phyloP scores from a whole-genome alignment of 169 alveolate genomes.

The Plasmodium vinckei region DNA sequence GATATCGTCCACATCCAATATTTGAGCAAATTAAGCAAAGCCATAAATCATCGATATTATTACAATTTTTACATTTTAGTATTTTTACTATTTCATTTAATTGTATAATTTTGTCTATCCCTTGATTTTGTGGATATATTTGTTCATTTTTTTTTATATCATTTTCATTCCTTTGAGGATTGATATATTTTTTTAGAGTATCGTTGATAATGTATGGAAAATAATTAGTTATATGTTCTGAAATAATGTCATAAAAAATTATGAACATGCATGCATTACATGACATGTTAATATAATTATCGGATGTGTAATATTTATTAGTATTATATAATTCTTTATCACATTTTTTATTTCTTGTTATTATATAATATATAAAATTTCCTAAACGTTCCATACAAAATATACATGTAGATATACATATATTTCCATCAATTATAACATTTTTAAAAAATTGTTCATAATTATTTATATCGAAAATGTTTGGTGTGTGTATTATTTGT shows the following conservation, averaged over 20 bases:
- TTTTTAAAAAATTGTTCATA: constrained; percentile 29
- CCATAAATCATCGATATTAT: constrained; percentile 60
- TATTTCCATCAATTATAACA: constrained; percentile 38
- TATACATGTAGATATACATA: constrained; percentile 45
- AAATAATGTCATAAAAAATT: constrained; percentile 40
- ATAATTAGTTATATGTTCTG: not conserved
- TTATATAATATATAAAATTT: constrained; percentile 17
- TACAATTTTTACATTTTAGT: constrained; percentile 62
- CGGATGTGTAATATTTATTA: not conserved
- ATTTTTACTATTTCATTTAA: constrained; percentile 1
- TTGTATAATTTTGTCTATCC: not conserved
- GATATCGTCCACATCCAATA: constrained; percentile 60
- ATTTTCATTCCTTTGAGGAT: not conserved
- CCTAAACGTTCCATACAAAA: constrained; percentile 42
- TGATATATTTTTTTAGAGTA: not conserved
- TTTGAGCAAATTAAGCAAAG: constrained; percentile 59
- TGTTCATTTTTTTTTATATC: not conserved
- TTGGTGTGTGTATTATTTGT: too few relatives aligned
- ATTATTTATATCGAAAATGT: constrained; percentile 44
- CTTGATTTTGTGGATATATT: not conserved
- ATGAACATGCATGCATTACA: constrained; percentile 44
- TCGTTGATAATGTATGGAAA: not conserved
- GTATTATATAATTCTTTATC: constrained; percentile 3
- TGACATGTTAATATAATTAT: constrained; percentile 43
- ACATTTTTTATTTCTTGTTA: constrained; percentile 47